Conservation (phyloP, 2,329 filamentous ascomycete species). For the Calonectria henricotiae region DNA sequence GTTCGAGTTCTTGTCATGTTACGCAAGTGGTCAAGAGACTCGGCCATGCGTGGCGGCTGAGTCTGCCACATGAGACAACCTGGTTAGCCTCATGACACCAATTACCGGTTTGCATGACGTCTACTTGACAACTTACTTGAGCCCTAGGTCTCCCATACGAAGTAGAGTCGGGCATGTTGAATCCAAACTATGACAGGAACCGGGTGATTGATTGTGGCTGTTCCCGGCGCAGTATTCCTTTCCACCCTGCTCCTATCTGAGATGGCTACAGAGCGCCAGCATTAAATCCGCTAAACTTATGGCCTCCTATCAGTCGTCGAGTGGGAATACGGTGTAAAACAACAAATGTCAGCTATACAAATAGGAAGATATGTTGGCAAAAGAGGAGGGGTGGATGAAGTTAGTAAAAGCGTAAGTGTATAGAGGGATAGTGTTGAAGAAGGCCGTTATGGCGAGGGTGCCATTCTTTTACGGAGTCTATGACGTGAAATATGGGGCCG, state of each 20-base stretch:
- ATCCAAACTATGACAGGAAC: neutral
- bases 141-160: neutral
- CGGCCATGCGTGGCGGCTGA: neutral
- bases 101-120: neutral
- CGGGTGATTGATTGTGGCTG: neutral
- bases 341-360: neutral
- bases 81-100: neutral
- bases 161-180: neutral
- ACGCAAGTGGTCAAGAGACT: constrained; percentile 1
- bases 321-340: neutral
- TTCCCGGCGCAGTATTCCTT: neutral
- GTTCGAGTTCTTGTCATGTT: neutral
- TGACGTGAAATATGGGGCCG: constrained; percentile 8
- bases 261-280: neutral
- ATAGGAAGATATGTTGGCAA: neutral
- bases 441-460: neutral
- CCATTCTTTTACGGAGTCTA: neutral
- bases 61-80: neutral
- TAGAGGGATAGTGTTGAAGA: neutral
- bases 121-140: neutral
- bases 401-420: neutral
- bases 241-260: neutral
- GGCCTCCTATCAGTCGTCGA: neutral
- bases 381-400: neutral
- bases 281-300: neutral